A percentile compares a stretch with the other conserved stretches of the same genome.
Conservation (phyloP, 139 green algal genomes). For the Auxenochlorella pyrenoidosa region DNA sequence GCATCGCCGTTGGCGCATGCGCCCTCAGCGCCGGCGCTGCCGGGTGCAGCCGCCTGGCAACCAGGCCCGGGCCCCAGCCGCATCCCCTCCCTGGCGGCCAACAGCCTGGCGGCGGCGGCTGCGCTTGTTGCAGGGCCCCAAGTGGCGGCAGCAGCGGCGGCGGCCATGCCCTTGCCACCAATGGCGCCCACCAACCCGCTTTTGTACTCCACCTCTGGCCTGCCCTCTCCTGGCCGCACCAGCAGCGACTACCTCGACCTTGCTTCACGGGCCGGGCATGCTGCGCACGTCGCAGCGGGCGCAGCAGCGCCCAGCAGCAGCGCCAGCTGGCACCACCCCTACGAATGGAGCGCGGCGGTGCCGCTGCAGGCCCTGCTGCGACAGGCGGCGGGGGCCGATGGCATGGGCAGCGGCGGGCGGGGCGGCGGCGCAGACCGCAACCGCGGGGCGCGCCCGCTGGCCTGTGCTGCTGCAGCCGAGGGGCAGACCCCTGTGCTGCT, state of each 20-base stretch:
- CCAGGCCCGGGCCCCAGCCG: constrained; percentile 6
- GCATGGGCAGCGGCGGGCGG: not conserved
- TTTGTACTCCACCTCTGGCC: constrained; percentile 10
- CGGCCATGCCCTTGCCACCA: not conserved
- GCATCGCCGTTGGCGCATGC: not conserved
- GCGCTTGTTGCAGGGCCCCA: constrained; percentile 6
- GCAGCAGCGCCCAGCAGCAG: not conserved
- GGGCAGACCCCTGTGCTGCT: not conserved
- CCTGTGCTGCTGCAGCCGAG: not conserved
- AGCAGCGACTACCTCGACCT: constrained; percentile 34
- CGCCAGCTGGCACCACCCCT: not conserved
- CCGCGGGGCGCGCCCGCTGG: not conserved
- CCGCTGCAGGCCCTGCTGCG: constrained; percentile 50
- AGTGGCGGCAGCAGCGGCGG: not conserved
- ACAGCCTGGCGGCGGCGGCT: constrained; percentile 23
- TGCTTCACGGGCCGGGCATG: not conserved
- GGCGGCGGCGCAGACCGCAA: not conserved
- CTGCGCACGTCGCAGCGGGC: not conserved
- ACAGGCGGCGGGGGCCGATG: not conserved
- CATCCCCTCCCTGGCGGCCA: constrained; percentile 12
- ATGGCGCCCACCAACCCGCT: constrained; percentile 7
- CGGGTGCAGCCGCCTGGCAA: constrained; percentile 7
- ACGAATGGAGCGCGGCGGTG: constrained; percentile 47
- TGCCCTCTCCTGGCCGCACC: not conserved
- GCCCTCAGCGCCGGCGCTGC: not conserved